phyloP scores from a whole-genome alignment of 2,329 filamentous ascomycete genomes.

The Paecilomyces niveus region DNA sequence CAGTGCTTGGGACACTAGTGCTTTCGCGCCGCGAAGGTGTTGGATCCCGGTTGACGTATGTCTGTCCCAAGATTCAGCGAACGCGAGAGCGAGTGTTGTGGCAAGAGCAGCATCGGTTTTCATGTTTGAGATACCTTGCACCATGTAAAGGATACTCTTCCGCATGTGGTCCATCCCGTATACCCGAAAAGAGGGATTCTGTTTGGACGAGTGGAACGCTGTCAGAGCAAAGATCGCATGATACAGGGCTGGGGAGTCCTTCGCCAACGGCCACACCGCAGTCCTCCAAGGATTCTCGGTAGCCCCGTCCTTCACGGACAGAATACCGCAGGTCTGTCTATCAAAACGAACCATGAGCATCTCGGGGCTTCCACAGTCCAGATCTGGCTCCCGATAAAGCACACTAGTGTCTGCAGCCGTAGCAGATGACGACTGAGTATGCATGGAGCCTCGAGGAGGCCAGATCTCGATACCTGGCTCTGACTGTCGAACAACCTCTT shows the following conservation, averaged over 20 bases:
- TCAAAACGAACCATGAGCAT: conserved; percentile 59
- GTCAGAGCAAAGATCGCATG: conserved; percentile 64
- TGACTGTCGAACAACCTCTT: conserved; percentile 46
- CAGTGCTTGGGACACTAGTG: conserved; percentile 55
- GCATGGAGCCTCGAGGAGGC: conserved; percentile 31
- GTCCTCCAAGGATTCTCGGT: conserved; percentile 67
- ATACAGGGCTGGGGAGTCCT: conserved; percentile 57
- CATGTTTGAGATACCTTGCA: conserved; percentile 56
- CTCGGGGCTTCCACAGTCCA: conserved; percentile 49
- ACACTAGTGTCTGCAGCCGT: conserved; percentile 17
- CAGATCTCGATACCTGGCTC: conserved; percentile 25
- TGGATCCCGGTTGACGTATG: conserved; percentile 63
- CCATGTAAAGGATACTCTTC: conserved; percentile 54
- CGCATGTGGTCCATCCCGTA: conserved; percentile 64
- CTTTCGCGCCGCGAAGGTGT: conserved; percentile 61
- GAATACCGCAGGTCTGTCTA: conserved; percentile 60
- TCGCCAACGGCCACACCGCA: conserved; percentile 61
- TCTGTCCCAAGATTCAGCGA: conserved; percentile 65
- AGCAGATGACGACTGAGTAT: conserved; percentile 27
- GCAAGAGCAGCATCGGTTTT: conserved; percentile 58
- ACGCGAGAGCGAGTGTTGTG: conserved; percentile 62
- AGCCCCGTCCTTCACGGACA: conserved; percentile 63
- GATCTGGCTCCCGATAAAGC: conserved; percentile 41
- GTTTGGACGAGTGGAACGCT: conserved; percentile 58
- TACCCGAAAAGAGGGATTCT: conserved; percentile 50